Base-by-base conservation (phyloP, 2,329 filamentous ascomycete genomes). In the Amauroascus niger region DNA sequence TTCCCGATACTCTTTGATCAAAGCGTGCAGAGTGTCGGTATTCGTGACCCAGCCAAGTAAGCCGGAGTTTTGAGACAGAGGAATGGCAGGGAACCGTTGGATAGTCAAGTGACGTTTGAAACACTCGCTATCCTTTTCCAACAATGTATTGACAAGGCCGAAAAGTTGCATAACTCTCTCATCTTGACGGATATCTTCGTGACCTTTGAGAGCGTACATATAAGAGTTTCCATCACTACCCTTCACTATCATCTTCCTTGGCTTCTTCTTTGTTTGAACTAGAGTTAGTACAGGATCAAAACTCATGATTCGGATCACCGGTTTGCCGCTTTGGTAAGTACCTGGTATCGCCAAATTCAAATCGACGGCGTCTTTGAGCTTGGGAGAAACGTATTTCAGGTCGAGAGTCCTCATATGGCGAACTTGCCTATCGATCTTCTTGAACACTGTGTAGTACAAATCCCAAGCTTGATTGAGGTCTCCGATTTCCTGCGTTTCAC, bases 111-210 rank as follows among this genome's bases (percentile, higher is more conserved):
- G 93, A 8, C 93, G 83, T 76, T 98, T 98, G 72, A 95, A 94
- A 63, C 86, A 93, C 71, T 99, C 94, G 2, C 88, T 88, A 67
- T 99, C 94, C 65, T 91, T 91, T 44, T 87, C 80, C 40, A 99
- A 80, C 1, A 98, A 80, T 0, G 94, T 98, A 69, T 99, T 99
- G 74, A 91, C 93, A 13, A 99, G 80, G 39, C 93, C 93, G 66
- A 99, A 98, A 33, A 99, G 80, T 71, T 99, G 93, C 94, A 98
- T 99, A 61, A 98, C 93, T 71, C 94, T 85, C 72, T 99, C 93
- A 65, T 99, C 93, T 71, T 99, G 93, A 56, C 93, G 86, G 60
- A 98, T 96, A 75, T 99, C 93, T 72, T 99, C 93, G 64, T 98
- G 94, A n/a, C 93, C 93, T 76, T 99, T 99, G 63, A 98, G 81